Conservation (phyloP, 1,284 basidiomycete genomes). For the Ustilago crameri region DNA sequence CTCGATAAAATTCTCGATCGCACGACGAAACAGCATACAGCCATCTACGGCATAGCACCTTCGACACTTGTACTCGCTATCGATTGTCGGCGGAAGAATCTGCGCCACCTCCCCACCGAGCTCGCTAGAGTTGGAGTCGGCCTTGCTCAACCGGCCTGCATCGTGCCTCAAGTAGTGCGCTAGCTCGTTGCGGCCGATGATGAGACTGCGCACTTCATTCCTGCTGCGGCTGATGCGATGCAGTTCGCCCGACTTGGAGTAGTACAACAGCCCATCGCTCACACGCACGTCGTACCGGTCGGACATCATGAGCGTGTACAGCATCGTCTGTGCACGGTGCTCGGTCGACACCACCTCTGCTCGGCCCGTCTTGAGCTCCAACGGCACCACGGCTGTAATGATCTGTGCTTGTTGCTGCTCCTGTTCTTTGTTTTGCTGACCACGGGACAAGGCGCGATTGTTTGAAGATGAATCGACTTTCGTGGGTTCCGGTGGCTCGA, state of each 20-base stretch:
- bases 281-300: constrained; percentile 80
- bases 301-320: constrained; percentile 90
- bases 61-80: constrained; percentile 81
- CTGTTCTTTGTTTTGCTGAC: not conserved
- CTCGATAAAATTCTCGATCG: constrained; percentile 53
- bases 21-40: constrained; percentile 92
- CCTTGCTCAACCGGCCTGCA: constrained; percentile 40
- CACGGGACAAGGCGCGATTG: constrained; percentile 22
- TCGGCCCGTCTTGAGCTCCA: constrained; percentile 96
- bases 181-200: constrained; percentile 85
- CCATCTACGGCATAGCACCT: constrained; percentile 84
- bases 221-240: constrained; percentile 79
- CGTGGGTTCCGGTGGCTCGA: constrained; percentile 50
- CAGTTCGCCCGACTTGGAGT: constrained; percentile 88
- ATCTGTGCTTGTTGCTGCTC: not conserved
- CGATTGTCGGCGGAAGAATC: constrained; percentile 79
- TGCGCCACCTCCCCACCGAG: constrained; percentile 25
- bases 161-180: constrained; percentile 75
- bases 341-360: constrained; percentile 75
- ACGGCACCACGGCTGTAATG: constrained; percentile 73
- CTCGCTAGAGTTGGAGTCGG: constrained; percentile 1
- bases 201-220: constrained; percentile 85
- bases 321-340: constrained; percentile 96
- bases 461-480: not conserved
- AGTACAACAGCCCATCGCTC: constrained; percentile 85